phyloP scores from a whole-genome alignment of 768 basidiomycete genomes.

The Mycena indigotica region DNA sequence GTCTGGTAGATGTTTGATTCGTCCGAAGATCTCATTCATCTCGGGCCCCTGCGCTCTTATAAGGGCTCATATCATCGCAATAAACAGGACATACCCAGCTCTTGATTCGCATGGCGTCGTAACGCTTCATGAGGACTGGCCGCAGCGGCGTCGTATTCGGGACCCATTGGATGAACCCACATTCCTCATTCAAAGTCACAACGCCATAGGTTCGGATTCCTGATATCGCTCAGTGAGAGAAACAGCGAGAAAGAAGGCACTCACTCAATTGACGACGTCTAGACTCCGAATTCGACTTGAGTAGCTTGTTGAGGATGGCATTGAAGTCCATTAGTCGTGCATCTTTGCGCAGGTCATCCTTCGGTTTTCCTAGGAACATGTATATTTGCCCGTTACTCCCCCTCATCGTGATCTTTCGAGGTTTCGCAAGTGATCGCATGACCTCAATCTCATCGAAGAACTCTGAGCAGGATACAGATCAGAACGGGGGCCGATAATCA shows the following conservation, averaged over 20 bases:
- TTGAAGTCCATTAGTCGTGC: slow-evolving; percentile 98
- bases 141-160: slow-evolving; percentile 87
- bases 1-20: slow-evolving; percentile 52
- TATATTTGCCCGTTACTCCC: slow-evolving; percentile 85
- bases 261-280: slow-evolving; percentile 85
- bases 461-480: slow-evolving; percentile 41
- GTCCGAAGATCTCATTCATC: slow-evolving; percentile 48
- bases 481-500: not conserved
- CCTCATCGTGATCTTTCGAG: slow-evolving; percentile 83
- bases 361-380: slow-evolving; percentile 94
- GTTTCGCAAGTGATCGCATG: slow-evolving; percentile 90
- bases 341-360: slow-evolving; percentile 96
- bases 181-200: slow-evolving; percentile 96
- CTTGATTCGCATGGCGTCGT: slow-evolving; percentile 49
- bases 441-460: slow-evolving; percentile 84
- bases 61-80: not conserved
- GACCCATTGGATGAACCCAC: slow-evolving; percentile 99
- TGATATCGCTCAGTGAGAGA: slow-evolving; percentile 31
- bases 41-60: slow-evolving; percentile 41
- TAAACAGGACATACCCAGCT: slow-evolving; percentile 40
- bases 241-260: slow-evolving; percentile 31
- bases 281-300: slow-evolving; percentile 93
- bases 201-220: slow-evolving; percentile 98
- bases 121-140: slow-evolving; percentile 67
- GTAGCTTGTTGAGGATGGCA: slow-evolving; percentile 92